These are phyloP conservation scores for Epicoccum sorghinum DNA, from an alignment of 2,329 filamentous ascomycete genomes.

Conservation along the genomic window DNA sequence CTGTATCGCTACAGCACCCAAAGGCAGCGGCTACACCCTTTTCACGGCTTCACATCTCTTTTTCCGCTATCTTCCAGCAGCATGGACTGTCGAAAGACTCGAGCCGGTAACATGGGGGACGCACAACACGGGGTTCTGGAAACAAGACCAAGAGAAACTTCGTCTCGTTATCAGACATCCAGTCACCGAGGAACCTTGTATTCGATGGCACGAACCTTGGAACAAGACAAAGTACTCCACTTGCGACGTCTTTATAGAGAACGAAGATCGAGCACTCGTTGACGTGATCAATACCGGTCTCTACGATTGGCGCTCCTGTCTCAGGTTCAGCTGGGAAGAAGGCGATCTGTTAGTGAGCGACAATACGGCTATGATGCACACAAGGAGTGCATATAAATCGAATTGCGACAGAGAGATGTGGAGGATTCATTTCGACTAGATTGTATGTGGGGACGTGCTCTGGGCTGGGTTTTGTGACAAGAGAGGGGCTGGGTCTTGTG, in stretches of 20 bases:
- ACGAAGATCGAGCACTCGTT: constrained; percentile 45
- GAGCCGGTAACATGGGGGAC: constrained; percentile 43
- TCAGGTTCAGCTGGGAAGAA: constrained; percentile 61
- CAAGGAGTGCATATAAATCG: constrained; percentile 53
- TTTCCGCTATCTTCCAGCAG: constrained; percentile 54
- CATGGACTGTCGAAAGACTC: constrained; percentile 48
- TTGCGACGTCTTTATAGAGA: constrained; percentile 54
- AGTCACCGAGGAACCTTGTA: constrained; percentile 53
- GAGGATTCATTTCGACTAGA: constrained; percentile 57
- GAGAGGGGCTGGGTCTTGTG: too few species aligned
- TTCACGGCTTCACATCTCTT: constrained; percentile 60
- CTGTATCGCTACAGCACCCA: constrained; percentile 54
- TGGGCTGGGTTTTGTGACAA: too few species aligned
- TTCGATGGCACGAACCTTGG: constrained; percentile 64
- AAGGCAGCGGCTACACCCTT: constrained; percentile 60
- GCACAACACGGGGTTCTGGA: constrained; percentile 27
- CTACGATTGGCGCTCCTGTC: constrained; percentile 58
- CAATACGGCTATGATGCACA: constrained; percentile 57
- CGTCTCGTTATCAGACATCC: constrained; percentile 56
- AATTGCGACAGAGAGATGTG: constrained; percentile 51
- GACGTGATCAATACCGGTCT: constrained; percentile 51
- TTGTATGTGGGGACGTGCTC: neutral
- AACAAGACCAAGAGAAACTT: constrained; percentile 52
- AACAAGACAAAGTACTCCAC: constrained; percentile 59
- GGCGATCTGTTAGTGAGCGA: constrained; percentile 62